Evolutionary conservation across 495 filamentous ascomycete genomes (phyloP), one percentile per base, ranked within the genome.

Genomic region (Neurospora intermedia): DNA sequence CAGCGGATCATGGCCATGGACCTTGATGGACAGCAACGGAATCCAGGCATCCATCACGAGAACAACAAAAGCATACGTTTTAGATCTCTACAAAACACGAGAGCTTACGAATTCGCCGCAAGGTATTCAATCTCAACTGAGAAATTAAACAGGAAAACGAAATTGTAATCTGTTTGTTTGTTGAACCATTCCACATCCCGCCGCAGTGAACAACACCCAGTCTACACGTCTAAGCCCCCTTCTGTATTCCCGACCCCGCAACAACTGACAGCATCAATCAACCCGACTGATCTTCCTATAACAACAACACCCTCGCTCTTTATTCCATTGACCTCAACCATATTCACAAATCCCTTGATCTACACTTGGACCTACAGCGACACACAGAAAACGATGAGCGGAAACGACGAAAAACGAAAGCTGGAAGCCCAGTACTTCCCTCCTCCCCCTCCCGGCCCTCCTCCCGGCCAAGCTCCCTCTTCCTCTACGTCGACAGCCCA

Each of bases 391-490:
- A 31, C 13, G 1, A 62, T 62, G 54, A 62, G 54, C 23, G 23
- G 23, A 1, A 62, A 62, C 54, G 54, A 62, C 54, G 54, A 62
- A 15, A 62, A 62, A 62, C 54, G 23, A 62, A 62, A 71, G n/a
- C 69, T 71, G 69, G 59, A 77, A 31, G 43, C 74, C 2, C 75
- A 73, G n/a, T 74, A 72, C 41, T 76, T 76, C 66, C 75, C 77
- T 0, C 77, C 77, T 16, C 77, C 75, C 7, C 79, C 78, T 38
- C 77, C 77, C 0, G 74, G 74, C 0, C 74, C 75, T 16, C 76
- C 75, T 8, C 75, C 79, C 4, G 59, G 6, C 72, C 45, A 18
- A 18, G 59, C 43, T 5, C 73, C 70, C 35, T 38, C 27, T 31
- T 31, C 35, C n/a, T 43, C 42, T 23, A 11, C 27, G 18, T 31